Conservation (phyloP, 2,329 filamentous ascomycete species). For the Ophiostoma quercus region DNA sequence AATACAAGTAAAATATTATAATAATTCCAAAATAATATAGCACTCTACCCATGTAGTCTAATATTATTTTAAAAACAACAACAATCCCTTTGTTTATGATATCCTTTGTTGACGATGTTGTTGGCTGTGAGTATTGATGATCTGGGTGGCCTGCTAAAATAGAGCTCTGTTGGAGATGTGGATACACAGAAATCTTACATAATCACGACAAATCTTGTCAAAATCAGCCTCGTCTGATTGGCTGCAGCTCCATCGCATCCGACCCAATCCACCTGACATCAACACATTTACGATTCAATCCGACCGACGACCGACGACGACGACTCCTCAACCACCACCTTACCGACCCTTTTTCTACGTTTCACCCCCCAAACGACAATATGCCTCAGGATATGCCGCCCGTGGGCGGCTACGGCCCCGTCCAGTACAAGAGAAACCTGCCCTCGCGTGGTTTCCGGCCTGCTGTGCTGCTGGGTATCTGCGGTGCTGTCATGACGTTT, state of each 20-base stretch:
- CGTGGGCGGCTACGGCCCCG: conserved; percentile 84
- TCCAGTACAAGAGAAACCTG: conserved; percentile 96
- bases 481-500: conserved; percentile 75
- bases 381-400: conserved; percentile 99
- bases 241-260: not conserved
- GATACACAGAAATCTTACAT: not conserved
- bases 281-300: not conserved
- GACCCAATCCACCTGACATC: not conserved
- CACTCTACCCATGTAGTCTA: too few species aligned
- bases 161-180: not conserved
- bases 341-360: not conserved
- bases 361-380: conserved; percentile 35
- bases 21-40: too few species aligned
- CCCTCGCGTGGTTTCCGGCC: conserved; percentile 88
- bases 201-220: conserved; percentile 6
- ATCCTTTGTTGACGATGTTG: not conserved
- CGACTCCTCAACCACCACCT: not conserved
- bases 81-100: not conserved
- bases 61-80: too few species aligned
- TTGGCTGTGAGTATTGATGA: too few species aligned
- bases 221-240: conserved; percentile 14
- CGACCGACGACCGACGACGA: not conserved
- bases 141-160: not conserved
- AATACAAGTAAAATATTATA: too few species aligned
- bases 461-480: conserved; percentile 67